Evolutionary conservation across 2,329 filamentous ascomycete species (phyloP), one percentile per base, ranked within the genome.

Genomic region (Neonectria magnoliae): DNA sequence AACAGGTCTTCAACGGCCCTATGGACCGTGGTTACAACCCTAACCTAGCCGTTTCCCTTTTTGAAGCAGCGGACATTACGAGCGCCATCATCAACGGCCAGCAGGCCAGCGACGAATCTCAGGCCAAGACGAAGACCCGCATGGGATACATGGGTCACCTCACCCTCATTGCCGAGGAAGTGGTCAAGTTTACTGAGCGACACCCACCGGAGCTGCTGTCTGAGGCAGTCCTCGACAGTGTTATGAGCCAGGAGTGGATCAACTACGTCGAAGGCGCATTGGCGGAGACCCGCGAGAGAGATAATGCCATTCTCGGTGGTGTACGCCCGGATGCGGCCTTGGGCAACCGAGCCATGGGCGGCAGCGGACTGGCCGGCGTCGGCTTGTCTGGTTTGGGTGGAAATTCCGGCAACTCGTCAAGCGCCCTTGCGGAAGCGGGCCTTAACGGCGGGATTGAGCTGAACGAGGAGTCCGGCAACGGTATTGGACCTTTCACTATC

Each of bases 111-210:
- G 95, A 98, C 74, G 90, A 93, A 77, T 93, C 93, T 0, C 93
- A 98, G 79, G 83, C 87, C 64, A 89, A 91, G 76, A 93, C 88
- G 68, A 94, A 93, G 78, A 98, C 97, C 80, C 91, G 96, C 53
- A 90, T 98, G 78, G 96, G 96, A 44, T 99, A 98, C 81, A 99
- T 99, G 94, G 96, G 96, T 3, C 96, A 99, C 78, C 84, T 99
- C 55, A 99, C 96, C 0, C 87, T 99, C 29, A 98, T 99, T 65
- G 95, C 96, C 31, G 96, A 99, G 79, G 96, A 99, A 79, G 96
- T 99, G 18, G 94, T 98, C 76, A 99, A 98, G 80, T 98, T 99
- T 76, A 97, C 94, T 38, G 96, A 98, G 79, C 90, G 96, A 59
- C 93, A 98, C 78, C 92, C 95, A 4, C 92, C 94, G 1, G 94